These are phyloP conservation scores for Dentipellis sp. DNA, from an alignment of 768 basidiomycete species.

Conservation along the genomic window DNA sequence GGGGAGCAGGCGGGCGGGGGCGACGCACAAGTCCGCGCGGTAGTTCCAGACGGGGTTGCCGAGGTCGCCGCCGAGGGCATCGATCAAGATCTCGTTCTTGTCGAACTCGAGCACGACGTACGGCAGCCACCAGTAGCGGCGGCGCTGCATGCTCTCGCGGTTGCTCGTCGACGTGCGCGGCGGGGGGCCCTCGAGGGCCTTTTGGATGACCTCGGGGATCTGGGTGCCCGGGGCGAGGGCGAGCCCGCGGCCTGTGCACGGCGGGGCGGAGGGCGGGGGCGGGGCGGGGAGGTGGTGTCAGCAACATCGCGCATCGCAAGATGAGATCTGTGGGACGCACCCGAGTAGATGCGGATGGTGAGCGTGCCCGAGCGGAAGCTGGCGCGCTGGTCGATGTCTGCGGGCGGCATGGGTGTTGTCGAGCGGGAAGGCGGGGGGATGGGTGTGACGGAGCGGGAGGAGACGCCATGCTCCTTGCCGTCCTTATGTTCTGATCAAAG, in stretches of 20 bases:
- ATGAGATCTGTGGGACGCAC: constrained; percentile 29
- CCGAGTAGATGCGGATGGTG: constrained; percentile 92
- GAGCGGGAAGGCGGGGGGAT: constrained; percentile 59
- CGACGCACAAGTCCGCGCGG: constrained; percentile 83
- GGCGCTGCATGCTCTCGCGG: constrained; percentile 87
- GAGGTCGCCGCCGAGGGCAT: constrained; percentile 94
- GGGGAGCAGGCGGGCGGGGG: constrained; percentile 1
- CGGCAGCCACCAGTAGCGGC: constrained; percentile 91
- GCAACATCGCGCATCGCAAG: too few relatives aligned
- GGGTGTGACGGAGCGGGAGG: constrained; percentile 74
- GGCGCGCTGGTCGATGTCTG: constrained; percentile 18
- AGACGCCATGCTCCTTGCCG: constrained; percentile 54
- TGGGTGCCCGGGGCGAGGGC: constrained; percentile 67
- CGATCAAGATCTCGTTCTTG: constrained; percentile 94
- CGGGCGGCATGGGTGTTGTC: constrained; percentile 53
- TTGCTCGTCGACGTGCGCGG: constrained; percentile 47
- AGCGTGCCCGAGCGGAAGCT: constrained; percentile 84
- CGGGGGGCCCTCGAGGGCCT: constrained; percentile 59
- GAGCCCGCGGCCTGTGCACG: constrained; percentile 65
- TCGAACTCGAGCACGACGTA: constrained; percentile 97
- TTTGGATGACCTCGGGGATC: constrained; percentile 79
- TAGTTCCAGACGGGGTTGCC: constrained; percentile 91
- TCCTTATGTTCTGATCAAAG: constrained; percentile 53
- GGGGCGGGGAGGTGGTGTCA: not conserved
- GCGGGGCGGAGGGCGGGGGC: not conserved